phyloP scores from a whole-genome alignment of 371 early-diverging fungal species.

The Lichtheimia hyalospora region DNA sequence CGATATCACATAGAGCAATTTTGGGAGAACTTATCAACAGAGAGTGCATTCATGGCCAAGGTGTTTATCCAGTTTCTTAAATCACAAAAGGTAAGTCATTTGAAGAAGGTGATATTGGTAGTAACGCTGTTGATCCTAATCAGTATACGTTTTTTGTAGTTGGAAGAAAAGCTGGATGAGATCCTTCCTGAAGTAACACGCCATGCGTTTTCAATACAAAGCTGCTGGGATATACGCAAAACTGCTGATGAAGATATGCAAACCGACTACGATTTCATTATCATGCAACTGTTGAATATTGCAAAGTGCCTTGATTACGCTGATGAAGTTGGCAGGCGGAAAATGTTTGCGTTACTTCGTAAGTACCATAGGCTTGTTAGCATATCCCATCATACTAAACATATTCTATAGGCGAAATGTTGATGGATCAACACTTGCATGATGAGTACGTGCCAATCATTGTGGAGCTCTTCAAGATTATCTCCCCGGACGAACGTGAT shows the following conservation, averaged over 20 bases:
- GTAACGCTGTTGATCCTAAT: neutral
- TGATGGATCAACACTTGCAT: conserved; percentile 68
- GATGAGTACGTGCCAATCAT: conserved; percentile 71
- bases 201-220: conserved; percentile 69
- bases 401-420: conserved; percentile 57
- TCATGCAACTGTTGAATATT: conserved; percentile 75
- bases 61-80: conserved; percentile 57
- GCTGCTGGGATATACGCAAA: conserved; percentile 62
- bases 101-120: neutral
- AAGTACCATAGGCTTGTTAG: conserved; percentile 19
- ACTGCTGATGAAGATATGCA: conserved; percentile 61
- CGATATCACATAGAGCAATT: conserved; percentile 50
- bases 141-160: conserved; percentile 19
- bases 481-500: conserved; percentile 82
- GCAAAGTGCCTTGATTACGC: conserved; percentile 79
- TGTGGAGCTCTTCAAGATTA: conserved; percentile 69
- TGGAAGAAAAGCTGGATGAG: conserved; percentile 63
- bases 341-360: conserved; percentile 77
- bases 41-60: conserved; percentile 76
- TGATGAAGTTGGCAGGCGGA: conserved; percentile 85
- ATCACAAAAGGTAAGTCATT: conserved; percentile 41
- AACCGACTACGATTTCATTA: conserved; percentile 72
- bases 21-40: conserved; percentile 78
- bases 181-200: conserved; percentile 74
- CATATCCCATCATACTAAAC: neutral